Conservation (phyloP, 441 rosid genomes). For the Arabidopsis lyrata region DNA sequence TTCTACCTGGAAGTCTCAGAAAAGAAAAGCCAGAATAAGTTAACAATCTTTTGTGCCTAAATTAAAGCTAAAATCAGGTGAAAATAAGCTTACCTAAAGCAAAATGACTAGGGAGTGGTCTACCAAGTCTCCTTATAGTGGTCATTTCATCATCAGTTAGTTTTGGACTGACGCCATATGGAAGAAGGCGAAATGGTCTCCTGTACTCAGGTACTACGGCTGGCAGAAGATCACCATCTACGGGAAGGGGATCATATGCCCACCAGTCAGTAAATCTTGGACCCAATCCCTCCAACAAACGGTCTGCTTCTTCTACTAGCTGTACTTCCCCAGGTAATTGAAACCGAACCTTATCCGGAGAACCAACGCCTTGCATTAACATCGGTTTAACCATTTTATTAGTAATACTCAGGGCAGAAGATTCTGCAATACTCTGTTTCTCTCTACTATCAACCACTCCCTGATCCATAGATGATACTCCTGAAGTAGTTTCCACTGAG, state of each 20-base stretch:
- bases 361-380: slow-evolving; percentile 76
- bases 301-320: slow-evolving; percentile 79
- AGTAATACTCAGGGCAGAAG: slow-evolving; percentile 42
- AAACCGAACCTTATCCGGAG: slow-evolving; percentile 79
- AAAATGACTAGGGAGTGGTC: slow-evolving; percentile 95
- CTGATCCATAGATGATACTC: slow-evolving; percentile 34
- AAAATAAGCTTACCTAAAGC: slow-evolving; percentile 64
- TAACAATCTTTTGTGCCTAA: slow-evolving; percentile 10
- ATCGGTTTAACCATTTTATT: slow-evolving; percentile 46
- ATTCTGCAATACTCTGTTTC: slow-evolving; percentile 37
- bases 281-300: slow-evolving; percentile 86
- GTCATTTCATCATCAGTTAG: slow-evolving; percentile 97
- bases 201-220: slow-evolving; percentile 79
- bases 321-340: slow-evolving; percentile 84
- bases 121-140: slow-evolving; percentile 85
- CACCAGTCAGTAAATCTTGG: slow-evolving; percentile 96
- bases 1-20: slow-evolving; percentile 69
- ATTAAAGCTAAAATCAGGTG: slow-evolving; percentile 16
- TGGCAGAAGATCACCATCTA: slow-evolving; percentile 95
- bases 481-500: slow-evolving; percentile 45
- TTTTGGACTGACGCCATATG: slow-evolving; percentile 79
- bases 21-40: slow-evolving; percentile 37
- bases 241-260: slow-evolving; percentile 96
- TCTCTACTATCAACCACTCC: slow-evolving; percentile 45
- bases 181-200: slow-evolving; percentile 96